Conservation (phyloP, 2,329 filamentous ascomycete genomes). For the Cytospora paraplurivora region DNA sequence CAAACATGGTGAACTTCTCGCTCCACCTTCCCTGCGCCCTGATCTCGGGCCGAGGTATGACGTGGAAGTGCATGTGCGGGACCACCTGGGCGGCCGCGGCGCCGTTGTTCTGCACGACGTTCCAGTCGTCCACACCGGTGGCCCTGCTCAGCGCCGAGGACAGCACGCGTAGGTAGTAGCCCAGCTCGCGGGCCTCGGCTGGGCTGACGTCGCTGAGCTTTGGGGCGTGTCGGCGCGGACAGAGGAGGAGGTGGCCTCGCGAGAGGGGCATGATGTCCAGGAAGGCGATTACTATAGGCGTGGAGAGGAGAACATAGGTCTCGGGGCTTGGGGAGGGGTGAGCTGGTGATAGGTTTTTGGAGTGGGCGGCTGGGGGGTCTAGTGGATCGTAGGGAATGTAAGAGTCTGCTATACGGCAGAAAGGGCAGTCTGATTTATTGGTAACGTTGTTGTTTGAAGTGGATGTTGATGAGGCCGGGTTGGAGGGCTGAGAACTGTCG, state of each 20-base stretch:
- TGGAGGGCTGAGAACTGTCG: conserved; percentile 17
- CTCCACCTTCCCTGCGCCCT: conserved; percentile 54
- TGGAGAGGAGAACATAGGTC: conserved; percentile 74
- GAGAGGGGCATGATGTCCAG: conserved; percentile 91
- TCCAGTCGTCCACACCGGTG: conserved; percentile 82
- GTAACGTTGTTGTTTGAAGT: conserved; percentile 15
- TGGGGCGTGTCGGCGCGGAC: conserved; percentile 73
- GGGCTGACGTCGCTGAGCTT: conserved; percentile 73
- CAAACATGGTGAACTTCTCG: conserved; percentile 82
- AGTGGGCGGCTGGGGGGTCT: conserved; percentile 44
- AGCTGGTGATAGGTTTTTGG: conserved; percentile 38
- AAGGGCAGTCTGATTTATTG: conserved; percentile 53
- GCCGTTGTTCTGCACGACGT: conserved; percentile 95
- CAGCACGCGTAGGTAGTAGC: conserved; percentile 69
- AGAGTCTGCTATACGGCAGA: conserved; percentile 59
- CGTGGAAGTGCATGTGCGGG: conserved; percentile 90
- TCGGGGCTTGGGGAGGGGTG: conserved; percentile 44
- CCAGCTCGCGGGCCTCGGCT: conserved; percentile 66
- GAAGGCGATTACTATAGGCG: conserved; percentile 78
- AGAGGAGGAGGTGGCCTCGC: conserved; percentile 79
- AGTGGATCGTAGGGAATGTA: conserved; percentile 52
- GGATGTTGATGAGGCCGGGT: conserved; percentile 5
- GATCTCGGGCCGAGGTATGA: conserved; percentile 81
- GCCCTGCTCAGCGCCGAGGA: conserved; percentile 69
- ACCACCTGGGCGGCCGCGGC: conserved; percentile 89